These are phyloP conservation scores for Metarhizium humberi DNA, from an alignment of 2,329 filamentous ascomycete genomes.

Conservation along the genomic window DNA sequence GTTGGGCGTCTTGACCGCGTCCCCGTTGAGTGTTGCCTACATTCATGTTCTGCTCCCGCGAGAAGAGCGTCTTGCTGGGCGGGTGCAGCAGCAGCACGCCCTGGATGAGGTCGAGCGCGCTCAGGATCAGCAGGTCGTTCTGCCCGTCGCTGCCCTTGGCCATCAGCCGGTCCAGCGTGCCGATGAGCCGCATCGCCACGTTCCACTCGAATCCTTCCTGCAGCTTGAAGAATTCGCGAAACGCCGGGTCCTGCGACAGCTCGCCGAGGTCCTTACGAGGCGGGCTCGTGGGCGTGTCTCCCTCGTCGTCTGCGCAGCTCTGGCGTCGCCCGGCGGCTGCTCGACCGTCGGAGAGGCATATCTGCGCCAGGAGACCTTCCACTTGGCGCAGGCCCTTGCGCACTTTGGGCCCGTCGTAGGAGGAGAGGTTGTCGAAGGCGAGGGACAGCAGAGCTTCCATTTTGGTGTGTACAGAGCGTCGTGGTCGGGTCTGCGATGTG, in stretches of 20 bases:
- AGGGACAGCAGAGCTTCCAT: slow-evolving; percentile 92
- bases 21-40: slow-evolving; percentile 31
- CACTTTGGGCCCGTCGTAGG: slow-evolving; percentile 81
- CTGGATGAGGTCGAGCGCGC: slow-evolving; percentile 80
- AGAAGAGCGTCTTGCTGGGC: slow-evolving; percentile 78
- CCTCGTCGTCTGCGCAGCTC: not conserved
- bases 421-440: slow-evolving; percentile 94
- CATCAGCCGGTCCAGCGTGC: slow-evolving; percentile 76
- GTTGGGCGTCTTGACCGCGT: not conserved
- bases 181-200: slow-evolving; percentile 76
- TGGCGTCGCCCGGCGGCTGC: not conserved
- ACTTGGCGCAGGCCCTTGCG: slow-evolving; percentile 91
- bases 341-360: slow-evolving; percentile 60
- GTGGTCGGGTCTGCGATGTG: not conserved
- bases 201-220: slow-evolving; percentile 99
- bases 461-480: slow-evolving; percentile 13
- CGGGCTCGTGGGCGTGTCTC: slow-evolving; percentile 19
- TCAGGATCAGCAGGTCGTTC: slow-evolving; percentile 82
- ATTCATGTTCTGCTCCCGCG: slow-evolving; percentile 90
- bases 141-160: slow-evolving; percentile 74
- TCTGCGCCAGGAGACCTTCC: slow-evolving; percentile 86
- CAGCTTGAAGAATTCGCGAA: slow-evolving; percentile 90
- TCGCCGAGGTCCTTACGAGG: slow-evolving; percentile 56
- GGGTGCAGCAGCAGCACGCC: slow-evolving; percentile 83
- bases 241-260: slow-evolving; percentile 74